phyloP scores from a whole-genome alignment of 495 filamentous ascomycete genomes.

The Penicillium macrosclerotiorum region DNA sequence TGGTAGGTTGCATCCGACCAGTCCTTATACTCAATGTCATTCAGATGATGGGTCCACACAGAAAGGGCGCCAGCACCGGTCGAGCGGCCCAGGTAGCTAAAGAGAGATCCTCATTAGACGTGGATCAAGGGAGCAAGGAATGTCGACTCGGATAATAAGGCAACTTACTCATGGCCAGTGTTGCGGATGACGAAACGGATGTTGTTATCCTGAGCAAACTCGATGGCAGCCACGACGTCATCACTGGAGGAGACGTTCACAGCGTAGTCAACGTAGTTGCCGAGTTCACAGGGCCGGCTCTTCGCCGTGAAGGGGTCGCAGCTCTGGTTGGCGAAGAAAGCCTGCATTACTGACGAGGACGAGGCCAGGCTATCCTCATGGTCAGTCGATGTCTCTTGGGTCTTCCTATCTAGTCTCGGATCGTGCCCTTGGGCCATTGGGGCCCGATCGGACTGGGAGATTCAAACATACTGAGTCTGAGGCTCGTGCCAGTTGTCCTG shows the following conservation, averaged over 20 bases:
- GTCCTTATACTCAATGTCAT: slow-evolving; percentile 38
- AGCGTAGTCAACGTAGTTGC: slow-evolving; percentile 57
- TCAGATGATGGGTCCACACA: slow-evolving; percentile 59
- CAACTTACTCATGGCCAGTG: slow-evolving; percentile 54
- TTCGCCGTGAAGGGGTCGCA: slow-evolving; percentile 55
- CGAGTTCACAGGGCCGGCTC: slow-evolving; percentile 49
- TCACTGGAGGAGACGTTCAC: slow-evolving; percentile 39
- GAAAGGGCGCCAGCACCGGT: slow-evolving; percentile 55
- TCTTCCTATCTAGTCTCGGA: too few relatives aligned
- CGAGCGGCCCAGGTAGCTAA: slow-evolving; percentile 55
- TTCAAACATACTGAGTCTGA: slow-evolving; percentile 19
- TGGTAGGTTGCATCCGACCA: slow-evolving; percentile 41
- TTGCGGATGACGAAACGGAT: slow-evolving; percentile 65
- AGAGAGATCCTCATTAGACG: neutral
- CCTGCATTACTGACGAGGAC: slow-evolving; percentile 44
- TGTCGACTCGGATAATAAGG: too few relatives aligned
- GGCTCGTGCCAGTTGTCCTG: slow-evolving; percentile 23
- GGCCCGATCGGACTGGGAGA: too few relatives aligned
- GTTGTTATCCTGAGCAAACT: slow-evolving; percentile 56
- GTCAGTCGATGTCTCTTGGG: too few relatives aligned
- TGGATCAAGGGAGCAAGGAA: too few relatives aligned
- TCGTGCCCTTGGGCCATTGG: too few relatives aligned
- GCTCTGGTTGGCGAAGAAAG: slow-evolving; percentile 45
- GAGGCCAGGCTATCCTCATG: slow-evolving; percentile 19
- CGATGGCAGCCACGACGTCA: slow-evolving; percentile 38